A percentile compares a stretch with the other conserved stretches of the same genome.
phyloP scores from a whole-genome alignment of 2,329 filamentous ascomycete species.

The Pseudomassariella vexata region DNA sequence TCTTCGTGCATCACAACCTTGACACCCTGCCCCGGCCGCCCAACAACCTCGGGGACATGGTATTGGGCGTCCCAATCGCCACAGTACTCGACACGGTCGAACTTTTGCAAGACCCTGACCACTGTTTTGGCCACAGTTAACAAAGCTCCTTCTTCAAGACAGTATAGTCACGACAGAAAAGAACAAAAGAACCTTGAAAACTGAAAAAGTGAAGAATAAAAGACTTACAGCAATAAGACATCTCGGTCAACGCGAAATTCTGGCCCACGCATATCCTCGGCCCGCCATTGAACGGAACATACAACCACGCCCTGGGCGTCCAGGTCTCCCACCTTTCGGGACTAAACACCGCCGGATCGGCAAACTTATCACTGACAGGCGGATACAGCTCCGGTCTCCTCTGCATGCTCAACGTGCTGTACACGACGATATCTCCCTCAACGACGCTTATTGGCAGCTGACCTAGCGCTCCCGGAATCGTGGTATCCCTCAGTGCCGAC shows the following conservation, averaged over 20 bases:
- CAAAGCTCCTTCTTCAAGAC: background rate
- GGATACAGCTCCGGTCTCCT: constrained; percentile 42
- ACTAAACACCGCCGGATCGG: constrained; percentile 34
- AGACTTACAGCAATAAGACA: constrained; percentile 40
- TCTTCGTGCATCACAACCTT: constrained; percentile 32
- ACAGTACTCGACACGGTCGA: constrained; percentile 45
- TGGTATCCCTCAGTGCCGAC: constrained; percentile 17
- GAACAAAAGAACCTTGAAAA: constrained; percentile 19
- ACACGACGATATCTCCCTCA: constrained; percentile 39
- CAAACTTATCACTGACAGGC: constrained; percentile 29
- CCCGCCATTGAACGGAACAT: constrained; percentile 47
- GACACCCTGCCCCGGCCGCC: constrained; percentile 35
- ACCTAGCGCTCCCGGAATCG: constrained; percentile 15
- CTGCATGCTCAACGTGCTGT: constrained; percentile 47
- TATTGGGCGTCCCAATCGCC: constrained; percentile 38
- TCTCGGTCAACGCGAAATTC: constrained; percentile 54
- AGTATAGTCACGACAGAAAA: background rate
- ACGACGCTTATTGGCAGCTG: constrained; percentile 35
- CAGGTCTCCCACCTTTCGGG: constrained; percentile 46
- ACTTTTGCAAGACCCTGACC: constrained; percentile 53
- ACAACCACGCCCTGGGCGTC: constrained; percentile 48
- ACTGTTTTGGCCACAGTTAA: constrained; percentile 20
- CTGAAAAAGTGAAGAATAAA: background rate
- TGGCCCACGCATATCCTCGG: constrained; percentile 53
- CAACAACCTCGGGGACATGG: constrained; percentile 38